phyloP scores from a whole-genome alignment of 768 basidiomycete species.

The Fibroporia radiculosa region DNA sequence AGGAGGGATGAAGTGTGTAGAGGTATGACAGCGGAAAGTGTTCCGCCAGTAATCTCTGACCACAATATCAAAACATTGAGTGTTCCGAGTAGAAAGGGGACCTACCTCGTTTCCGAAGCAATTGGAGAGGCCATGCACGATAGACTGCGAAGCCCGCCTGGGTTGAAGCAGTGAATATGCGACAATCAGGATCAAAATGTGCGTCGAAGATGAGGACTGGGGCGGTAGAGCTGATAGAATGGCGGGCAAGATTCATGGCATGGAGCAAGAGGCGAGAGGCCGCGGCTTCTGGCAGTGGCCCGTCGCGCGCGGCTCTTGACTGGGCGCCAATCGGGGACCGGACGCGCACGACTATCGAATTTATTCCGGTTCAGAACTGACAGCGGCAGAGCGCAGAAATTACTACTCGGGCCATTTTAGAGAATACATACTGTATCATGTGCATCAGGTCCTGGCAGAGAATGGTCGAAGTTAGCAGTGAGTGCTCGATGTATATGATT shows the following conservation, averaged over 20 bases:
- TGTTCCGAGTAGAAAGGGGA: slow-evolving; percentile 4
- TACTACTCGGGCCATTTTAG: too few species aligned
- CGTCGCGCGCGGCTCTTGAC: too few species aligned
- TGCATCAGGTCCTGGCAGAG: too few species aligned
- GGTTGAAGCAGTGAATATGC: slow-evolving; percentile 75
- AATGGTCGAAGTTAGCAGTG: too few species aligned
- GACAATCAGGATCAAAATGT: slow-evolving; percentile 71
- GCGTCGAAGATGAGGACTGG: slow-evolving; percentile 73
- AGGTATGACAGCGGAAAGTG: slow-evolving; percentile 68
- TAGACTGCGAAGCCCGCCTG: slow-evolving; percentile 82
- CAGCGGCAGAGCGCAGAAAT: too few species aligned
- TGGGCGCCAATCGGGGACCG: too few species aligned
- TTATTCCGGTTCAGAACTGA: too few species aligned
- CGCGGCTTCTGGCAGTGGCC: too few species aligned
- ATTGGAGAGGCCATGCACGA: slow-evolving; percentile 62
- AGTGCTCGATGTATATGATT: too few species aligned
- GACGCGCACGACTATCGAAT: too few species aligned
- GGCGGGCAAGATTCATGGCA: slow-evolving; percentile 81
- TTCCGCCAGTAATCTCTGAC: slow-evolving; percentile 72
- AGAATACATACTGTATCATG: too few species aligned
- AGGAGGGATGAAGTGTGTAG: slow-evolving; percentile 76
- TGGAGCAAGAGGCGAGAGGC: slow-evolving; percentile 11
- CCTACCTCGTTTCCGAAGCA: slow-evolving; percentile 76
- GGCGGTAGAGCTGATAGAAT: slow-evolving; percentile 69
- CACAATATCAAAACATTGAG: slow-evolving; percentile 12